These are phyloP conservation scores for Tricholoma sp. DNA, from an alignment of 768 basidiomycete genomes.

Conservation along the genomic window DNA sequence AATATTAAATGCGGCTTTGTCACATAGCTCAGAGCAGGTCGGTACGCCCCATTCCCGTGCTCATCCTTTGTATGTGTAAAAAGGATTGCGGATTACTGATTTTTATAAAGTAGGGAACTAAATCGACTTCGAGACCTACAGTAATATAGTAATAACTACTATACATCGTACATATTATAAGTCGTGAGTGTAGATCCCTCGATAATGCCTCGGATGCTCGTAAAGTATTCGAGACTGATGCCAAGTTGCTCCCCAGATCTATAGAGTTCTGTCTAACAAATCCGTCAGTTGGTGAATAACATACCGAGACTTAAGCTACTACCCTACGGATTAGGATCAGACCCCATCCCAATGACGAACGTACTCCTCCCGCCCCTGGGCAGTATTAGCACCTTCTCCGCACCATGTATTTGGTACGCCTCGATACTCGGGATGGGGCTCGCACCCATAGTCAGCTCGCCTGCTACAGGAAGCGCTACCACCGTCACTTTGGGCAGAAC, in stretches of 20 bases:
- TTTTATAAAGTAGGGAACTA: neutral
- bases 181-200: too few species aligned
- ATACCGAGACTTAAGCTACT: neutral
- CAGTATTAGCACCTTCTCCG: conserved; percentile 73
- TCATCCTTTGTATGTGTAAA: too few species aligned
- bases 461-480: conserved; percentile 49
- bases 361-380: conserved; percentile 82
- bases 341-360: conserved; percentile 74
- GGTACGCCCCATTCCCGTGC: too few species aligned
- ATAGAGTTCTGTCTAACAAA: neutral
- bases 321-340: conserved; percentile 17
- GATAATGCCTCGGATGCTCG: neutral
- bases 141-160: too few species aligned
- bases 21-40: too few species aligned
- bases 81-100: too few species aligned
- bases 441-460: conserved; percentile 52
- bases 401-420: conserved; percentile 82
- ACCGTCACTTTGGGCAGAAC: conserved; percentile 70
- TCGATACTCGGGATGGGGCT: conserved; percentile 62
- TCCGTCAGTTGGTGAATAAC: neutral
- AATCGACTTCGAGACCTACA: neutral
- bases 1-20: too few species aligned
- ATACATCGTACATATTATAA: too few species aligned
- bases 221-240: neutral
- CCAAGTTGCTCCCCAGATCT: neutral